Conservation (phyloP, 805 yeast species). For the Tanozyma kutaoensis region DNA sequence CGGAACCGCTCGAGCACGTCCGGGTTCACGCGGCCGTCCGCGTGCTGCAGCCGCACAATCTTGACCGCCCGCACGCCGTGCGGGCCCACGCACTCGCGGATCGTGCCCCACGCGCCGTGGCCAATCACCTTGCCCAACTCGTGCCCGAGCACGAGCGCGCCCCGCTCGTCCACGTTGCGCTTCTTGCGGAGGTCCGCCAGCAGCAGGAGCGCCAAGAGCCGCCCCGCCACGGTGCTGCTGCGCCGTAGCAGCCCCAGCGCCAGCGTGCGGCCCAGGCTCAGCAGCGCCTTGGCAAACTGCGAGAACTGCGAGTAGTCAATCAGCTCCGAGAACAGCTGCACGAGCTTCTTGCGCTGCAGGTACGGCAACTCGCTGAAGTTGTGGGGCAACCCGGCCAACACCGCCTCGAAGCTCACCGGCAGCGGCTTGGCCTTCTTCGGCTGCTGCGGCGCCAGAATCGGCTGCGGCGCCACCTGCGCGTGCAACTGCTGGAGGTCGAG, state of each 20-base stretch:
- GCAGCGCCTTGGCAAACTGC: slow-evolving; percentile 18
- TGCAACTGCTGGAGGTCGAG: slow-evolving; percentile 27
- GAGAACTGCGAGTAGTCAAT: slow-evolving; percentile 32
- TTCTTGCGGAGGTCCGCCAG: slow-evolving; percentile 21
- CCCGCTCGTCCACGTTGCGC: slow-evolving; percentile 45
- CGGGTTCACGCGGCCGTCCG: slow-evolving; percentile 19
- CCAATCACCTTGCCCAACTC: slow-evolving; percentile 67
- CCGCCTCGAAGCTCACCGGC: slow-evolving; percentile 21
- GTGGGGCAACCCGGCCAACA: slow-evolving; percentile 17
- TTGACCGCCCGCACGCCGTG: slow-evolving; percentile 43
- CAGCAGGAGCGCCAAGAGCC: slow-evolving; percentile 24
- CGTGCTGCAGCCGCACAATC: slow-evolving; percentile 28
- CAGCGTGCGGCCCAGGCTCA: not conserved
- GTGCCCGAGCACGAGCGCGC: slow-evolving; percentile 51
- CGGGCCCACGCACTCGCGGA: slow-evolving; percentile 49
- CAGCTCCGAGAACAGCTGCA: slow-evolving; percentile 21
- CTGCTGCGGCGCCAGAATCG: slow-evolving; percentile 10
- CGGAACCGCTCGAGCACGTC: slow-evolving; percentile 45
- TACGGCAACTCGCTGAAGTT: not conserved
- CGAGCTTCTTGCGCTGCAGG: slow-evolving; percentile 4
- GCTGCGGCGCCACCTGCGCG: slow-evolving; percentile 30
- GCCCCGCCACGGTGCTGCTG: slow-evolving; percentile 26
- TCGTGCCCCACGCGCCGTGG: slow-evolving; percentile 83
- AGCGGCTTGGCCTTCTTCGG: slow-evolving; percentile 5
- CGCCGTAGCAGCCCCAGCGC: slow-evolving; percentile 7